These are phyloP conservation scores for Apiospora kogelbergensis DNA, from an alignment of 2,329 filamentous ascomycete species.

Conservation along the genomic window DNA sequence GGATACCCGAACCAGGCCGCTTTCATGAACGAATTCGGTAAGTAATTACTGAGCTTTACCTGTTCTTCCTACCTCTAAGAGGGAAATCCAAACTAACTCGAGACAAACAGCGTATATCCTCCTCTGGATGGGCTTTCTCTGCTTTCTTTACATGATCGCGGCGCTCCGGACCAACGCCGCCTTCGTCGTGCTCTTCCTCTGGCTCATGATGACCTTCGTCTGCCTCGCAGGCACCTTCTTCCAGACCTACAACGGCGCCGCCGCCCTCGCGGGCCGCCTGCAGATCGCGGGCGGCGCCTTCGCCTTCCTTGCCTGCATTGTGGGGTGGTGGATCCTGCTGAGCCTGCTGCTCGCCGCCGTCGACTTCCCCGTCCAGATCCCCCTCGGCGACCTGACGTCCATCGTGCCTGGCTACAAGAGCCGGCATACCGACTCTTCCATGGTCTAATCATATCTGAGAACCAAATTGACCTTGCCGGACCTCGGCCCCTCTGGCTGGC, in stretches of 20 bases:
- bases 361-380: background rate
- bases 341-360: background rate
- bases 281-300: background rate
- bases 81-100: background rate
- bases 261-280: background rate
- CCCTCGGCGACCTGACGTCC: background rate
- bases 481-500: no score
- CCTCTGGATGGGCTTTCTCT: background rate
- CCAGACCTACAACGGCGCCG: constrained; percentile 1
- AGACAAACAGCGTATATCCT: background rate
- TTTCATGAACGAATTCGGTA: constrained; percentile 1
- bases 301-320: background rate
- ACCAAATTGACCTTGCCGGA: no score
- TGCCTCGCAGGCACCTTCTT: constrained; percentile 1
- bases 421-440: background rate
- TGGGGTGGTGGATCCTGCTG: background rate
- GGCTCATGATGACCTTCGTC: background rate
- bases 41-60: background rate
- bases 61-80: background rate
- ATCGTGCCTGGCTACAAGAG: background rate
- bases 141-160: background rate
- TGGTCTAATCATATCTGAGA: background rate
- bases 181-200: background rate
- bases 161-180: background rate
- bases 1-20: background rate